A percentile compares a stretch with the other conserved stretches of the same genome.
Evolutionary conservation across 2,329 filamentous ascomycete species (phyloP).

Genomic region (Neofusicoccum cordaticola): DNA sequence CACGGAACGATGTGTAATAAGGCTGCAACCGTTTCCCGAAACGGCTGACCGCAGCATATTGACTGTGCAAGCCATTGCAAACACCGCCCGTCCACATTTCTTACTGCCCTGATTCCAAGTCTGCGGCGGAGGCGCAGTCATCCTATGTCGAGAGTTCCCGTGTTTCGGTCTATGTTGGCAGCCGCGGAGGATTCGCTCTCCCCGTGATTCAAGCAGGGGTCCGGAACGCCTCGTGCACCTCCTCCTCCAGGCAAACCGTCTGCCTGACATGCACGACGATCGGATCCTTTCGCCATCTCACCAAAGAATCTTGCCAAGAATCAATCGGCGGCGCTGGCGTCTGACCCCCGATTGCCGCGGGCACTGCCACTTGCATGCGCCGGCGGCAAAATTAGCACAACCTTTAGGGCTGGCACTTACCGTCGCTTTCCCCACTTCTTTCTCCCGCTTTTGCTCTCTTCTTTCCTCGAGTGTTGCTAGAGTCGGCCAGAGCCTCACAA

Average conservation of each 20-base stretch:
- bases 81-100: neutral
- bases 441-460: neutral
- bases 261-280: slow-evolving; percentile 1
- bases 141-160: neutral
- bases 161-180: neutral
- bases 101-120: neutral
- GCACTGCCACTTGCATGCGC: slow-evolving; percentile 5
- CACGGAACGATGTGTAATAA: neutral
- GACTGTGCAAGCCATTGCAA: neutral
- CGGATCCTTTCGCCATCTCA: neutral
- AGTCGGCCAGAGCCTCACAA: neutral
- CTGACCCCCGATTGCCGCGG: neutral
- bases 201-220: neutral
- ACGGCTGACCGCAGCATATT: slow-evolving; percentile 6
- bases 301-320: neutral
- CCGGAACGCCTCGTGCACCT: neutral
- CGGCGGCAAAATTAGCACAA: neutral
- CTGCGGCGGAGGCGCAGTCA: slow-evolving; percentile 5
- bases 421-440: neutral
- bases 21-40: neutral
- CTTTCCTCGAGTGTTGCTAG: neutral
- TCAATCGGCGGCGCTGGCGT: neutral
- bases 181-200: neutral
- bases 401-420: neutral
- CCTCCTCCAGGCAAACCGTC: neutral